phyloP scores from a whole-genome alignment of 192 early-diverging fungal species.

The Gaertneriomyces semiglobifer region DNA sequence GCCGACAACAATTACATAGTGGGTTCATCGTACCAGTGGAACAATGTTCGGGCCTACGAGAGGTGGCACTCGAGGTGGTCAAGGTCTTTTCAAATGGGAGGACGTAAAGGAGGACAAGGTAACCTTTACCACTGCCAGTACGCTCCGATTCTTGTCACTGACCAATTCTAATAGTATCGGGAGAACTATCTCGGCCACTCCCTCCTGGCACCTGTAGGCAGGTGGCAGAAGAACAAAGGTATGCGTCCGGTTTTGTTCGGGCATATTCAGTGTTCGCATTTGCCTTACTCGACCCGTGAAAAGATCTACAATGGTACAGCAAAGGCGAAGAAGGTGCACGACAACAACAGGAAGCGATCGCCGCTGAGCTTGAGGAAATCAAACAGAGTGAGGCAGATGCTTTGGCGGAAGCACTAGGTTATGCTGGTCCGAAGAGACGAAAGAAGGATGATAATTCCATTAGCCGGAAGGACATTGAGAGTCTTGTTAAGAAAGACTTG shows the following conservation, averaged over 20 bases:
- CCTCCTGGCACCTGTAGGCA: slow-evolving; percentile 71
- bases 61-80: slow-evolving; percentile 40
- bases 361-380: slow-evolving; percentile 33
- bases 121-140: not conserved
- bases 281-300: not conserved
- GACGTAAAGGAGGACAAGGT: slow-evolving; percentile 36
- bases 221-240: slow-evolving; percentile 65
- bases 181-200: slow-evolving; percentile 87
- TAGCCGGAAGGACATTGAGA: slow-evolving; percentile 30
- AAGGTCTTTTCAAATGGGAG: slow-evolving; percentile 49
- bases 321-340: slow-evolving; percentile 47
- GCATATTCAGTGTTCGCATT: not conserved
- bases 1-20: no score
- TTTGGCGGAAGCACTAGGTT: slow-evolving; percentile 41
- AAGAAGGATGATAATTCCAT: slow-evolving; percentile 11
- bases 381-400: slow-evolving; percentile 38
- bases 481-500: slow-evolving; percentile 31
- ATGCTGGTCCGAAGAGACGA: slow-evolving; percentile 19
- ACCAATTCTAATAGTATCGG: slow-evolving; percentile 42
- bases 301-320: slow-evolving; percentile 66
- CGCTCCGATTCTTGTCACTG: not conserved
- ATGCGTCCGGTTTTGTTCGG: slow-evolving; percentile 1
- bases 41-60: slow-evolving; percentile 7
- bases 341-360: slow-evolving; percentile 20
- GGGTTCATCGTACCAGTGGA: no score